A percentile compares a stretch with the other conserved stretches of the same genome.
Conservation (phyloP, 176 grass and related monocot species). For the Rhynchospora tenuis region DNA sequence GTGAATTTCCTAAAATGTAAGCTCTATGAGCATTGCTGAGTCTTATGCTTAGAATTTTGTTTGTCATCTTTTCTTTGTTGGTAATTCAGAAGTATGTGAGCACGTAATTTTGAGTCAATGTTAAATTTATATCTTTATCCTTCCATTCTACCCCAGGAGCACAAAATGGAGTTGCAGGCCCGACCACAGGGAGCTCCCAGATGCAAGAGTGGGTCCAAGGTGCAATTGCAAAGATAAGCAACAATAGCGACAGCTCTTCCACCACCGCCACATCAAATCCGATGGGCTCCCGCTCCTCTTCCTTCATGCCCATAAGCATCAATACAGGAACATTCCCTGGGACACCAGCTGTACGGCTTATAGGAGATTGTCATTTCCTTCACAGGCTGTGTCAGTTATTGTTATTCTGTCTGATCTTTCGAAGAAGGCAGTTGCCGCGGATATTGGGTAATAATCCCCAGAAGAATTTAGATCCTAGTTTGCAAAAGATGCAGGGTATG, state of each 20-base stretch:
- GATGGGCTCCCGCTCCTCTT: slow-evolving; percentile 58
- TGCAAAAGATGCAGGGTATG: slow-evolving; percentile 71
- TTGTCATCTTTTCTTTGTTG: slow-evolving; percentile 23
- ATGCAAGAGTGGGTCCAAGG: slow-evolving; percentile 99
- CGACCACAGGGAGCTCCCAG: slow-evolving; percentile 69
- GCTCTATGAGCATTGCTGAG: not conserved
- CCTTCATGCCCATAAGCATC: slow-evolving; percentile 96
- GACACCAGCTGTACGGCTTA: slow-evolving; percentile 94
- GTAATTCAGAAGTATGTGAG: not conserved
- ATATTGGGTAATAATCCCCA: slow-evolving; percentile 40
- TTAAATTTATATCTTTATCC: not conserved
- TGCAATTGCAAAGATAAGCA: slow-evolving; percentile 96
- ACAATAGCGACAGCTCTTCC: slow-evolving; percentile 77
- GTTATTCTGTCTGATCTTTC: slow-evolving; percentile 92
- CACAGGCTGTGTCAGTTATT: slow-evolving; percentile 88
- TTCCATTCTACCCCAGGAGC: slow-evolving; percentile 43
- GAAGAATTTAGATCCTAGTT: slow-evolving; percentile 59
- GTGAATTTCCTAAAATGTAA: not conserved
- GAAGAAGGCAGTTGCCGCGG: slow-evolving; percentile 73
- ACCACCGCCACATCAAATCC: slow-evolving; percentile 68
- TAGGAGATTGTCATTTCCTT: slow-evolving; percentile 97
- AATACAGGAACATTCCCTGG: slow-evolving; percentile 98
- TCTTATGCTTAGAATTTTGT: not conserved
- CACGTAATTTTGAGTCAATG: not conserved
- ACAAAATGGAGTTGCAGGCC: slow-evolving; percentile 56